A percentile compares a stretch with the other conserved stretches of the same genome.
Evolutionary conservation across 805 yeast genomes (phyloP).

Genomic region (Metschnikowia reukaufii): DNA sequence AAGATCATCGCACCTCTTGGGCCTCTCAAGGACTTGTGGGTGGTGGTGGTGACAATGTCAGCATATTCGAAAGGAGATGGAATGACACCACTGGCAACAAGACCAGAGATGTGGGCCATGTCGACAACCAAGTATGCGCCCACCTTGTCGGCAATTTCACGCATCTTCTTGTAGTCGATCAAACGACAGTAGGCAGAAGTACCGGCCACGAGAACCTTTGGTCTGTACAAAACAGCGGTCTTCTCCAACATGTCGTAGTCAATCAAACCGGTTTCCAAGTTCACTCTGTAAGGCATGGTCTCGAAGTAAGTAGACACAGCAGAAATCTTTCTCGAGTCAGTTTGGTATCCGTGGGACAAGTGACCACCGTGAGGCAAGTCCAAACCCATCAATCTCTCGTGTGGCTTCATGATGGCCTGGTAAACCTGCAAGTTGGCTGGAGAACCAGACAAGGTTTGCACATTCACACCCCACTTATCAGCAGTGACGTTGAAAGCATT

Average conservation of each 20-base stretch:
- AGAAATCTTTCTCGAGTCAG: slow-evolving; percentile 88
- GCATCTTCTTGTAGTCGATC: slow-evolving; percentile 95
- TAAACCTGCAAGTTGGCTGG: slow-evolving; percentile 98
- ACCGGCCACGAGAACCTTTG: slow-evolving; percentile 96
- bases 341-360: slow-evolving; percentile 97
- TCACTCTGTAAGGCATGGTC: slow-evolving; percentile 97
- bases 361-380: slow-evolving; percentile 99
- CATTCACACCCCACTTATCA: slow-evolving; percentile 96
- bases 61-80: slow-evolving; percentile 97
- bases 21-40: slow-evolving; percentile 98
- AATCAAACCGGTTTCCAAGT: slow-evolving; percentile 87
- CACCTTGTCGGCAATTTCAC: slow-evolving; percentile 93
- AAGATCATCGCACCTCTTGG: slow-evolving; percentile 99
- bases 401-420: slow-evolving; percentile 92
- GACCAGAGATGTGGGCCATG: slow-evolving; percentile 98
- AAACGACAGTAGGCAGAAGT: slow-evolving; percentile 97
- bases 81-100: slow-evolving; percentile 92
- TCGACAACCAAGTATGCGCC: slow-evolving; percentile 96
- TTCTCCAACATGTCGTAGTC: slow-evolving; percentile 95
- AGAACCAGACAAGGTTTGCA: slow-evolving; percentile 93
- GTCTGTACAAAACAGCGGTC: slow-evolving; percentile 89
- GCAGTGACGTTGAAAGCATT: slow-evolving; percentile 80
- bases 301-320: slow-evolving; percentile 95
- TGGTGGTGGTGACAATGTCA: slow-evolving; percentile 96
- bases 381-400: slow-evolving; percentile 96